Base-by-base conservation (phyloP, 805 yeast genomes). In the Yarrowia bubula region DNA sequence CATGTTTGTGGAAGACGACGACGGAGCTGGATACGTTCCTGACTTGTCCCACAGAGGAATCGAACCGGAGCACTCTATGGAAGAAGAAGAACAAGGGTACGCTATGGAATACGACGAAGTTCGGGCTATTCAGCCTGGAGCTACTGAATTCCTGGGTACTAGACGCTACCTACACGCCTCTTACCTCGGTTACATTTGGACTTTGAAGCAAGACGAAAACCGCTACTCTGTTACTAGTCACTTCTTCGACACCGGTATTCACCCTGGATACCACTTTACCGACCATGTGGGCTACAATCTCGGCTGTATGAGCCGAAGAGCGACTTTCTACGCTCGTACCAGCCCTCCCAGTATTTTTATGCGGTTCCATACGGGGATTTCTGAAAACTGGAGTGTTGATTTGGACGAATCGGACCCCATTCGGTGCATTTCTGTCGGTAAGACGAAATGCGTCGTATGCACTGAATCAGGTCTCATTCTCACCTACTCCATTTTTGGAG, bases 91-190 rank as follows among this genome's bases (percentile, higher is more conserved):
- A 2, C 37, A 48, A 13, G 38, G 47, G 4, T 28, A 38, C 5
- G 47, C 57, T 11, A 32, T 47, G 31, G 57, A 37, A 32, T 37
- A 37, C 38, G 42, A 43, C 6, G 66, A 64, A 13, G 62, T 76
- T 51, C 92, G 61, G 8, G 61, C 97, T 0, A 88, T 86, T 70
- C 90, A 96, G 3, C 89, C 90, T 0, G 98, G 98, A 1, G 84
- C 88, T 7, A 93, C 98, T 0, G 96, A 97, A 0, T 92, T 92
- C 88, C 75, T 76, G 37, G 76, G 78, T 61, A 83, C 85, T 62
- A 83, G 93, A 75, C 80, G 97, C 64, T 92, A 91, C 71, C 76
- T 93, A 44, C 85, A 91, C 18, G 90, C 92, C 81, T 90, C 90
- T 70, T 79, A 87, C 9, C 77, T 86, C 33, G 99, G 98, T 0